Base-by-base conservation (phyloP, 1,139 yeast genomes). In the Saccharomycopsis hybrid region DNA sequence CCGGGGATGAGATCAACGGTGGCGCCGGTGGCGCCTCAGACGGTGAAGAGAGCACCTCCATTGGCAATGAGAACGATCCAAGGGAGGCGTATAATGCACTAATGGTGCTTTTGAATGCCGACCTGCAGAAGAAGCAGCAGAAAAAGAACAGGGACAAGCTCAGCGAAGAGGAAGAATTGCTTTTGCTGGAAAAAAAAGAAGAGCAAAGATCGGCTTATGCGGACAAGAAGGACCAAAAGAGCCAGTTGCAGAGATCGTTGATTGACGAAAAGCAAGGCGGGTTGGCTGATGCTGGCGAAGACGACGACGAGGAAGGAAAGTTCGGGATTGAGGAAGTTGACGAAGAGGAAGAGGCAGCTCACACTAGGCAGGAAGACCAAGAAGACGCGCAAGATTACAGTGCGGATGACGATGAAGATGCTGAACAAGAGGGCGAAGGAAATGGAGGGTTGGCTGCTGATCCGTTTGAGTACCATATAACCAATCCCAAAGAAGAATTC, bases 31-130 rank as follows among this genome's bases (percentile, higher is more conserved):
- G n/a, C n/a, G n/a, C n/a, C n/a, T n/a, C n/a, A n/a, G n/a, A 36
- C 11, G 27, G 27, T 3, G 44, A 13, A 3, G 49, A 46, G 3
- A 55, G 47, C 1, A 46, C 47, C 2, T 47, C 50, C 4, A 46
- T 37, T 9, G 48, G 31, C 31, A 48, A 39, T 11, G 55, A 50
- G 35, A 60, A 54, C 24, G 55, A 51, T 13, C 62, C 63, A 50
- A 72, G 72, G 5, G 71, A 74, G 62, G 92, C 94, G 0, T 87
- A 87, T 62, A 76, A 78, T 58, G 95, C 96, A 0, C 69, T 89
- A 49, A 67, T 89, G 61, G 83, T 94, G 0, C 72, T 87, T 49
- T 70, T 88, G 53, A 74, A 74, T 46, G 70, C 79, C 2, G 87
- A 81, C 48, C n/a, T n/a, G n/a, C 78, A 64, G 57, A 29, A 36